These are phyloP conservation scores for Aspergillus sp. DNA, from an alignment of 2,329 filamentous ascomycete genomes.

Conservation along the genomic window DNA sequence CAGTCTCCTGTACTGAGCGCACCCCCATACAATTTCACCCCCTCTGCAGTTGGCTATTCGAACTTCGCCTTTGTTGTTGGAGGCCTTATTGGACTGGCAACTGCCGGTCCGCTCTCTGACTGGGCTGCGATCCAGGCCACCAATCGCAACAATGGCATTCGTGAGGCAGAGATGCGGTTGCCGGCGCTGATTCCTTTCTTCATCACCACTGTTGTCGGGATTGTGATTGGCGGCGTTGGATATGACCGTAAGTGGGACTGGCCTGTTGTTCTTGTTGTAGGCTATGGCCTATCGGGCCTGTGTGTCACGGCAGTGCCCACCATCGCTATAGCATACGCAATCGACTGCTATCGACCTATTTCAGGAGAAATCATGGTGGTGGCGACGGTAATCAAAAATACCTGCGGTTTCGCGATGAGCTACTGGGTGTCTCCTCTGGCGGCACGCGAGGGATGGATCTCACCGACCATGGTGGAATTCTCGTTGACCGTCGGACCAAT, in stretches of 20 bases:
- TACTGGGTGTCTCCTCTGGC: constrained; percentile 1
- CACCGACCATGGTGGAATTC: constrained; percentile 2
- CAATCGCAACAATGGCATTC: neutral
- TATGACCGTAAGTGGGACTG: neutral
- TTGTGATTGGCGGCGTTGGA: neutral
- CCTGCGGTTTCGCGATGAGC: constrained; percentile 7
- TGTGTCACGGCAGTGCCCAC: neutral
- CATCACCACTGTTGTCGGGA: neutral
- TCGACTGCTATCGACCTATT: constrained; percentile 7
- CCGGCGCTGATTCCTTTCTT: neutral
- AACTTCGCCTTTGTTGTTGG: constrained; percentile 8
- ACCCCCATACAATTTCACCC: constrained; percentile 3
- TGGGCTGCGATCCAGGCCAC: neutral
- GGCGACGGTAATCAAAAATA: constrained; percentile 5
- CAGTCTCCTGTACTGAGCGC: neutral
- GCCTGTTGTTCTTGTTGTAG: constrained; percentile 1
- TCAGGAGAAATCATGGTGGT: constrained; percentile 8
- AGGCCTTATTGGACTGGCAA: neutral
- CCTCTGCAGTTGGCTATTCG: neutral
- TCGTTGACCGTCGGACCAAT: constrained; percentile 1
- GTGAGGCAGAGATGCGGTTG: constrained; percentile 8
- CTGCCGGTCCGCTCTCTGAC: constrained; percentile 8
- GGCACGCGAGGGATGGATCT: neutral
- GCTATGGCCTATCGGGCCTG: neutral
- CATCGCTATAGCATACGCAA: constrained; percentile 4